Evolutionary conservation across 495 filamentous ascomycete genomes (phyloP).

Genomic region (Sordaria brevicollis): DNA sequence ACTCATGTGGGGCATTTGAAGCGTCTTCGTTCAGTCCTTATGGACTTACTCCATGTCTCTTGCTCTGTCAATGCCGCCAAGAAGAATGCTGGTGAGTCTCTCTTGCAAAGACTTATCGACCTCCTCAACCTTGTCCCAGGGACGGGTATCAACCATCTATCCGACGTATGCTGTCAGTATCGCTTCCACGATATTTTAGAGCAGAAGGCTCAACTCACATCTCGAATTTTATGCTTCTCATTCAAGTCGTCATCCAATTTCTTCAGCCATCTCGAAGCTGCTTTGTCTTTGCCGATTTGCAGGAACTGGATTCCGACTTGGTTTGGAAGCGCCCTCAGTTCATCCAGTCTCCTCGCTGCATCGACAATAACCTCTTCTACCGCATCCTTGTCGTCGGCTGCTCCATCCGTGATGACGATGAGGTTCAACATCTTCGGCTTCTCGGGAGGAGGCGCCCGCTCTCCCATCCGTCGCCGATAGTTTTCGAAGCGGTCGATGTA

Average conservation of each 20-base stretch:
- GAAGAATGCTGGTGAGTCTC: conserved; percentile 5
- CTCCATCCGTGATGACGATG: conserved; percentile 77
- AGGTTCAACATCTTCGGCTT: conserved; percentile 68
- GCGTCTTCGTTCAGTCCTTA: background rate
- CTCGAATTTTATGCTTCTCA: conserved; percentile 1
- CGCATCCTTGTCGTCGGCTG: conserved; percentile 55
- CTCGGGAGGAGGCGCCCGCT: conserved; percentile 12
- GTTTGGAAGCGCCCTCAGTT: conserved; percentile 55
- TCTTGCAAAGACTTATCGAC: conserved; percentile 5
- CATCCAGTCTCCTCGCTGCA: conserved; percentile 57
- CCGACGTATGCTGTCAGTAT: background rate
- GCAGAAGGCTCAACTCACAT: conserved; percentile 1
- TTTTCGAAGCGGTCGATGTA: conserved; percentile 34
- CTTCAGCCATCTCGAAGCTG: conserved; percentile 25
- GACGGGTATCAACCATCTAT: conserved; percentile 11
- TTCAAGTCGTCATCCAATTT: conserved; percentile 7
- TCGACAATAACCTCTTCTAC: conserved; percentile 52
- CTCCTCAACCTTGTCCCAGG: conserved; percentile 2
- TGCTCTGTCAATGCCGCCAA: conserved; percentile 1
- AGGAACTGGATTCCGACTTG: conserved; percentile 88
- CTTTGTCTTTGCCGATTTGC: conserved; percentile 64
- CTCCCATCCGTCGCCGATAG: conserved; percentile 7
- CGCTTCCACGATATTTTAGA: background rate
- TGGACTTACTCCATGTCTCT: background rate
- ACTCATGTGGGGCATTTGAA: background rate